phyloP scores from a whole-genome alignment of 2,329 filamentous ascomycete genomes.

The Cladophialophora yegresii region DNA sequence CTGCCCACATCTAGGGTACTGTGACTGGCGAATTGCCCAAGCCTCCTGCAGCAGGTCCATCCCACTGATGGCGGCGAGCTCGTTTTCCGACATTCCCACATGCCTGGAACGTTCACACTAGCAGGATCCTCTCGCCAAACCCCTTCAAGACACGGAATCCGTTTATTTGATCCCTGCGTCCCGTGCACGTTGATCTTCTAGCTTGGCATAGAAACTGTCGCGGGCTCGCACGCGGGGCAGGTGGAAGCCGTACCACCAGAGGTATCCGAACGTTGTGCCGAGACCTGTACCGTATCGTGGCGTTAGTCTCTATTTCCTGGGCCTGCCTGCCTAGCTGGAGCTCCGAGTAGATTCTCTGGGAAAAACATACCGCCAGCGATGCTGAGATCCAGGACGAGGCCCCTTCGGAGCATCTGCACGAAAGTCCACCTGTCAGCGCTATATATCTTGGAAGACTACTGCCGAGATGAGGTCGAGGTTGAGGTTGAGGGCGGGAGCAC shows the following conservation, averaged over 20 bases:
- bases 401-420: conserved; percentile 64
- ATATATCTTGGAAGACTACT: conserved; percentile 13
- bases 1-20: background rate
- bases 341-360: background rate
- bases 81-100: background rate
- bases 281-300: conserved; percentile 52
- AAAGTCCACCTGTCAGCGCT: conserved; percentile 22
- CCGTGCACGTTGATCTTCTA: conserved; percentile 62
- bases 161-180: conserved; percentile 37
- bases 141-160: background rate
- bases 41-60: background rate
- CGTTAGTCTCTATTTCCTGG: background rate
- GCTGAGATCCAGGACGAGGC: conserved; percentile 66
- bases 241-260: conserved; percentile 70
- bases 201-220: conserved; percentile 64
- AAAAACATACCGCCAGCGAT: conserved; percentile 62
- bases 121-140: background rate
- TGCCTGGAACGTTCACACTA: background rate
- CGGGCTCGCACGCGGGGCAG: conserved; percentile 64
- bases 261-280: conserved; percentile 63
- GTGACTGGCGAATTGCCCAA: background rate
- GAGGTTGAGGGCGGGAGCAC: too few relatives aligned
- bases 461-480: background rate
- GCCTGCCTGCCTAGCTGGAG: conserved; percentile 3
- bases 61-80: background rate